Percentiles rank a stretch among this genome's conserved stretches.
Conservation (phyloP, 805 yeast species). For the Yamadazyma phyllophila region DNA sequence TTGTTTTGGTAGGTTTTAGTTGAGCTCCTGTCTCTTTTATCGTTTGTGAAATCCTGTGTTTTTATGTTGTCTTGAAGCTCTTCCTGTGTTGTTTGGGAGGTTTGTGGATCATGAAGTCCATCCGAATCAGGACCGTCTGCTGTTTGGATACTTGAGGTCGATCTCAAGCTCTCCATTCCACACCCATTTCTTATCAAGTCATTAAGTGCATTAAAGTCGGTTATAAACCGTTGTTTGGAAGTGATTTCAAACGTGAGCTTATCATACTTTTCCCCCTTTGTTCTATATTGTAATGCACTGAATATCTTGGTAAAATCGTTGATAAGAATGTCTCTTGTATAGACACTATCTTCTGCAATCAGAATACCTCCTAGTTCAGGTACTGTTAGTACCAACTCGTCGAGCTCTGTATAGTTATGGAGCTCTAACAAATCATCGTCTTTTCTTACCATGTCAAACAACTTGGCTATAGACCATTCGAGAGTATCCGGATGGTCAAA, state of each 20-base stretch:
- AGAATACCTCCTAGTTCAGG: slow-evolving; percentile 26
- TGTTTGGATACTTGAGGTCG: neutral
- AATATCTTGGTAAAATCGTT: slow-evolving; percentile 27
- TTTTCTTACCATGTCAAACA: slow-evolving; percentile 24
- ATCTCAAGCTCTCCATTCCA: slow-evolving; percentile 17
- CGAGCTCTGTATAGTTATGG: slow-evolving; percentile 20
- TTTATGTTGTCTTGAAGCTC: too few relatives aligned
- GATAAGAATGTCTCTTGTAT: slow-evolving; percentile 23
- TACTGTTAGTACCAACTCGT: slow-evolving; percentile 27
- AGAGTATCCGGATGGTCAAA: slow-evolving; percentile 22
- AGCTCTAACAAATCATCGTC: slow-evolving; percentile 28
- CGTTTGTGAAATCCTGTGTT: too few relatives aligned
- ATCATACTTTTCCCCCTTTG: slow-evolving; percentile 2
- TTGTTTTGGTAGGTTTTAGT: neutral
- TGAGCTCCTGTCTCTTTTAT: too few relatives aligned
- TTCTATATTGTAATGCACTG: slow-evolving; percentile 16
- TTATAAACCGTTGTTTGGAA: slow-evolving; percentile 25
- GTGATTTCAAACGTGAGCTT: slow-evolving; percentile 21
- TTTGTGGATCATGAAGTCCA: neutral
- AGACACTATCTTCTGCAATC: slow-evolving; percentile 33
- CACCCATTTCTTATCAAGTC: slow-evolving; percentile 18
- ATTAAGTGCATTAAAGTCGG: slow-evolving; percentile 24
- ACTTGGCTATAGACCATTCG: slow-evolving; percentile 20
- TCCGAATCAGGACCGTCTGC: too few relatives aligned
- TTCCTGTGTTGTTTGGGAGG: neutral